Evolutionary conservation across 176 grass and related monocot genomes (phyloP), one percentile per base, ranked within the genome.

Genomic region (Aegilops tauschii): DNA sequence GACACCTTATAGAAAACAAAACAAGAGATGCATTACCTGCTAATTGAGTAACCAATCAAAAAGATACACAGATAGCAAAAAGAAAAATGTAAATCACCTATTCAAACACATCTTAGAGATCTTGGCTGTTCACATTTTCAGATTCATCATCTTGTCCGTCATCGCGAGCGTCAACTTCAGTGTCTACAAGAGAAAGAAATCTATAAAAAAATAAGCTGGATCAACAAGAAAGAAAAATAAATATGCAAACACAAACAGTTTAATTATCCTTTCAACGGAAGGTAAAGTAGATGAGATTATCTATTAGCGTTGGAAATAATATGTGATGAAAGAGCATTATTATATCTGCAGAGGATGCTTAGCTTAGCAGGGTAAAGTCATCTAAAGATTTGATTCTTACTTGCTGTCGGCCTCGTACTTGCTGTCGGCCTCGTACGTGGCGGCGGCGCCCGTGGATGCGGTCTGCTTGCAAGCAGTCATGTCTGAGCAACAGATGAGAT

Each of bases 101-200:
- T 42, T 42, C 10, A 21, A 13, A 20, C 66, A 20, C 9, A 72
- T 6, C 62, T 65, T 63, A 63, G 61, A 63, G 61, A 63, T 63
- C 35, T 69, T 21, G 68, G n/a, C 17, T 73, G 39, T 47, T 73
- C 71, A 73, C 71, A 73, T 47, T 47, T 73, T 73, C 71, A 73
- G 71, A 73, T 74, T 28, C n/a, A 28, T 27, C 71, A 74, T 27
- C 71, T 74, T 74, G 40, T 45, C 8, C 1, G n/a, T 27, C 40
- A 47, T 74, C n/a, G 1, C 12, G 4, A 3, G 3, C 71, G 40
- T 45, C 71, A 74, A 74, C 39, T 8, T 28, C 12, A 45, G 71
- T 73, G 23, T 73, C 71, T 73, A 27, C 9, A 45, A 45, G 40
- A 40, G 12, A 74, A 74, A 74, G 39, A 73, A 73, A 73, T 44